Conservation (phyloP, 1,284 basidiomycete genomes). For the Ceratobasidium sp. region DNA sequence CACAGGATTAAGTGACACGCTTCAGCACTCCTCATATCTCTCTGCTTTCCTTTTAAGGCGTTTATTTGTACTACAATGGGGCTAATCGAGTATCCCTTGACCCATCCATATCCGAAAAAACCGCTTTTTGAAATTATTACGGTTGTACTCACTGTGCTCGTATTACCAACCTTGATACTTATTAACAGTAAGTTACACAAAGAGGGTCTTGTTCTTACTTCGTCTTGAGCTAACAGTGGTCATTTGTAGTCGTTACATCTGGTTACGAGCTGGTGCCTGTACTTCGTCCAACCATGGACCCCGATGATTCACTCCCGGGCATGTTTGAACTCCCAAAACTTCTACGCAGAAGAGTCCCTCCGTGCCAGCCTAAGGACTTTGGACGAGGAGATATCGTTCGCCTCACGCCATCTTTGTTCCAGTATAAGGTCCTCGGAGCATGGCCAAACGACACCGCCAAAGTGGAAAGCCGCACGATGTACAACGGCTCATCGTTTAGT, state of each 20-base stretch:
- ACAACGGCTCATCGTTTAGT: not conserved
- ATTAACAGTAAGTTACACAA: not conserved
- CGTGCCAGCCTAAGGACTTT: slow-evolving; percentile 12
- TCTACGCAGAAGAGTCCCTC: not conserved
- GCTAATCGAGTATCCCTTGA: not conserved
- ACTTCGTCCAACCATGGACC: not conserved
- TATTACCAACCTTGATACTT: not conserved
- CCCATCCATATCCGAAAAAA: not conserved
- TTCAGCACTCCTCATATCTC: too few relatives aligned
- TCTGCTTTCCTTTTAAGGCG: too few relatives aligned
- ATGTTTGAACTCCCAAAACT: not conserved
- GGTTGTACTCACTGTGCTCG: not conserved
- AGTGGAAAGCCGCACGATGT: not conserved
- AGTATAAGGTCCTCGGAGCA: slow-evolving; percentile 1
- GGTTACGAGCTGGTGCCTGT: slow-evolving; percentile 15
- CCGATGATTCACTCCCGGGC: slow-evolving; percentile 13
- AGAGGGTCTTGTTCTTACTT: not conserved
- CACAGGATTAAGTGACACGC: too few relatives aligned
- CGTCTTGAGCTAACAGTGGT: not conserved
- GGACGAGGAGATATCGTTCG: slow-evolving; percentile 6
- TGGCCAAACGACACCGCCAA: not conserved
- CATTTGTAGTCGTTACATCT: not conserved
- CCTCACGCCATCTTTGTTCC: slow-evolving; percentile 8
- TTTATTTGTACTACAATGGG: not conserved
- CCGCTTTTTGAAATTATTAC: not conserved